Conservation (phyloP, 139 green algal genomes). For the Penium margaritaceum region DNA sequence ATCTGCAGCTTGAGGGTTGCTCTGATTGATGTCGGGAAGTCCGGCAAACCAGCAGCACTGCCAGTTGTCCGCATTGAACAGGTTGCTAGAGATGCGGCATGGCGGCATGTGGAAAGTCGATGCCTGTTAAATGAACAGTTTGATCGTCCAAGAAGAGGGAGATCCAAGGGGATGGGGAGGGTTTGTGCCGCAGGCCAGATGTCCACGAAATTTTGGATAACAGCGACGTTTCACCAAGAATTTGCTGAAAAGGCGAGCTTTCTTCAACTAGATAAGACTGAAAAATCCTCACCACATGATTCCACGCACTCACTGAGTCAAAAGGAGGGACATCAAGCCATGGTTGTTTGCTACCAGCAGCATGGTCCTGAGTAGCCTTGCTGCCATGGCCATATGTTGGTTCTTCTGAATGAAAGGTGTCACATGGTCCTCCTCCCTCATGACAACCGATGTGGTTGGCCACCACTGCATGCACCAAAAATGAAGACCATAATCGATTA, state of each 20-base stretch:
- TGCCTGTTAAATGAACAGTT: no score
- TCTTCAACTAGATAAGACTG: constrained; percentile 12
- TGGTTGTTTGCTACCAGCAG: no score
- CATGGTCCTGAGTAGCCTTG: no score
- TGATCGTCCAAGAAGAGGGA: constrained; percentile 7
- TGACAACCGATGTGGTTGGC: constrained; percentile 12
- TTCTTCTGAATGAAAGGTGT: no score
- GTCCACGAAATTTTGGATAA: no score
- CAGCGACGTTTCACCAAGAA: no score
- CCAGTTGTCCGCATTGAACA: constrained; percentile 11
- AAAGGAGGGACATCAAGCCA: background rate
- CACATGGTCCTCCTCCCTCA: constrained; percentile 5
- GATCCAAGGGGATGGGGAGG: no score
- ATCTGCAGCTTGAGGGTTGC: background rate
- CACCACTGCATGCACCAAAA: background rate
- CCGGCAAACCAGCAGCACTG: constrained; percentile 15
- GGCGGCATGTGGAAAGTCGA: background rate
- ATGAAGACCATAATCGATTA: no score
- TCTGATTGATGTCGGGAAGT: constrained; percentile 14
- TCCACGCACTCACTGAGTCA: background rate
- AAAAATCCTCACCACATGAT: no score
- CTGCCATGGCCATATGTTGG: no score
- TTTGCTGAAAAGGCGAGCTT: no score
- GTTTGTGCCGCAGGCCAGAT: no score
- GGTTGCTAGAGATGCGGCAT: background rate